A percentile compares a stretch with the other conserved stretches of the same genome.
These are phyloP conservation scores for Diaporthe citri DNA, from an alignment of 2,329 filamentous ascomycete genomes.

Conservation along the genomic window DNA sequence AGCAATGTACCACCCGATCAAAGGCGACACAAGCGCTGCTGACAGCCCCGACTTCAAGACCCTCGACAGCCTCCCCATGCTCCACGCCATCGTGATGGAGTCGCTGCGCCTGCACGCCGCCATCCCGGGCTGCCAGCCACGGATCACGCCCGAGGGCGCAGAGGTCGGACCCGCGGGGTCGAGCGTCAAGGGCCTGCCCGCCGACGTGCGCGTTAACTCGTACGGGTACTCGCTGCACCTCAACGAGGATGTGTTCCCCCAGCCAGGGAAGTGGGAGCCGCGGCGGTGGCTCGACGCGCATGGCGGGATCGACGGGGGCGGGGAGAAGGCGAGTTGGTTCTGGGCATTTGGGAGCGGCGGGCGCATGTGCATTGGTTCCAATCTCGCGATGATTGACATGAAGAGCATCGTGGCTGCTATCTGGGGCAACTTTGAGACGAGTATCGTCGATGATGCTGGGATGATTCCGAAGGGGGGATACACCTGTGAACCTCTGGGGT, in stretches of 20 bases:
- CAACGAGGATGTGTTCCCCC: constrained; percentile 61
- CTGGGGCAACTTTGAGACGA: constrained; percentile 4
- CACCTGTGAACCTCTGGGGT: constrained; percentile 9
- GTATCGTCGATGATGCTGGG: neutral
- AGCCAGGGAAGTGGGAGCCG: constrained; percentile 63
- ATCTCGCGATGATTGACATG: constrained; percentile 66
- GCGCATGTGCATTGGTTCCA: constrained; percentile 76
- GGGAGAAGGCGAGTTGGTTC: constrained; percentile 64
- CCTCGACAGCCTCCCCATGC: constrained; percentile 63
- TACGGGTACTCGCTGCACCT: constrained; percentile 69
- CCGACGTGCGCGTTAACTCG: constrained; percentile 64
- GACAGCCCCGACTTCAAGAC: constrained; percentile 53
- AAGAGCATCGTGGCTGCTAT: constrained; percentile 21
- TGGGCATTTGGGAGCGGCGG: constrained; percentile 79
- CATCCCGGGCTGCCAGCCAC: constrained; percentile 67
- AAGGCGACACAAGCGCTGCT: constrained; percentile 44
- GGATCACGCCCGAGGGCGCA: constrained; percentile 62
- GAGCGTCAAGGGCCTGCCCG: constrained; percentile 56
- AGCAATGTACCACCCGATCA: constrained; percentile 32
- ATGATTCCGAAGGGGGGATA: constrained; percentile 18
- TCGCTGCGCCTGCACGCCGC: constrained; percentile 68
- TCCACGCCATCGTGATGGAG: constrained; percentile 70
- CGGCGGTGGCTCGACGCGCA: constrained; percentile 61
- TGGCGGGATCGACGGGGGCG: neutral
- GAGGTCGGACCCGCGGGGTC: constrained; percentile 51